These are phyloP conservation scores for Alternaria solani DNA, from an alignment of 2,329 filamentous ascomycete genomes.

Conservation along the genomic window DNA sequence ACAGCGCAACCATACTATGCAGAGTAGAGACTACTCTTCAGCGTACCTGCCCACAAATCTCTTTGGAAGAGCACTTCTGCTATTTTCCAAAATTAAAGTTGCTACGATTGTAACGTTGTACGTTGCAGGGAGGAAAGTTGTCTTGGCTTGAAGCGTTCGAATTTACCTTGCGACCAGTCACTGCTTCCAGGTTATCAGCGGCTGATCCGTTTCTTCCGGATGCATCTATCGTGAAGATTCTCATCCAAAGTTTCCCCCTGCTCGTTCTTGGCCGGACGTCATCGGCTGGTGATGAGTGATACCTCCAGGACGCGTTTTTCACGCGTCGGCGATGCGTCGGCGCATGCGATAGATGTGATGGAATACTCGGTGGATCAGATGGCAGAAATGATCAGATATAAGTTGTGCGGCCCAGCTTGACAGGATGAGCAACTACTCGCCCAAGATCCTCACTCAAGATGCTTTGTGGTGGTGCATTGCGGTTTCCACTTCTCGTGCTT, in stretches of 20 bases:
- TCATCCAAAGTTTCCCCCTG: not conserved
- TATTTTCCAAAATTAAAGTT: too few species aligned
- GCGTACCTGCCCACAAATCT: too few species aligned
- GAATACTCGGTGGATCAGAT: not conserved
- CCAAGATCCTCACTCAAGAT: not conserved
- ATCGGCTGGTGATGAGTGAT: not conserved
- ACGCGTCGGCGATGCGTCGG: conserved; percentile 4
- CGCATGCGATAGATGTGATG: conserved; percentile 5
- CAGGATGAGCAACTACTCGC: not conserved
- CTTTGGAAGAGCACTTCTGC: too few species aligned
- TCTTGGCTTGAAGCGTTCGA: too few species aligned
- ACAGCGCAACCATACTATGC: too few species aligned
- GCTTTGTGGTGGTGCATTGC: not conserved
- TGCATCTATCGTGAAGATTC: not conserved
- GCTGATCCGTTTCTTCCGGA: not conserved
- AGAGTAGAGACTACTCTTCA: too few species aligned
- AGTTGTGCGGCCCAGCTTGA: not conserved
- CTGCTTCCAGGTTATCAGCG: not conserved
- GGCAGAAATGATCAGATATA: conserved; percentile 1
- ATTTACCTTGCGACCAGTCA: not conserved
- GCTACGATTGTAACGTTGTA: too few species aligned
- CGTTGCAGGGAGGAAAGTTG: too few species aligned
- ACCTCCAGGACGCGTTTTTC: not conserved
- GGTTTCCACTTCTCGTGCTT: conserved; percentile 3
- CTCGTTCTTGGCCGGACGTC: conserved; percentile 11